phyloP scores from a whole-genome alignment of 768 basidiomycete species.

The Trametes sanguinea region DNA sequence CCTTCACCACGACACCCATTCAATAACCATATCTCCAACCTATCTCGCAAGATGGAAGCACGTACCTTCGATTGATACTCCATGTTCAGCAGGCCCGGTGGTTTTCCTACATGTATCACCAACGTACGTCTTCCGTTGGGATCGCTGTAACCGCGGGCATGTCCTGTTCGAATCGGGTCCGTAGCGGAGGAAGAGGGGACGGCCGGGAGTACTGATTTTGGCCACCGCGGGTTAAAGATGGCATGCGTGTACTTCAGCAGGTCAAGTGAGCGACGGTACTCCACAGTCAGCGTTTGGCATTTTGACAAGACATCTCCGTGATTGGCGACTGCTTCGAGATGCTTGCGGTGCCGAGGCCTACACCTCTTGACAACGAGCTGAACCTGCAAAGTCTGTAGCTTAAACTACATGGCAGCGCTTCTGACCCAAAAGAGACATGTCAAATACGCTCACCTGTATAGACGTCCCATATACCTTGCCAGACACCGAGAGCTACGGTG shows the following conservation, averaged over 20 bases:
- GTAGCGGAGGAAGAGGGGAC: background rate
- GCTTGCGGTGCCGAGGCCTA: background rate
- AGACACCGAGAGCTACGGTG: no score
- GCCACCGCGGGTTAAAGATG: no score
- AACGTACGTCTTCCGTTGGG: background rate
- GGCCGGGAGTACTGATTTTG: background rate
- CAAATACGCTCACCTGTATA: background rate
- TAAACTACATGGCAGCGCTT: background rate
- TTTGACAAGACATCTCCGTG: conserved; percentile 3
- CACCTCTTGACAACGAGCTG: background rate
- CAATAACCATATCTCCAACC: background rate
- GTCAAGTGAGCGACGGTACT: background rate
- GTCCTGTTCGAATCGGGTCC: background rate
- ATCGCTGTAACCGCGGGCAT: background rate
- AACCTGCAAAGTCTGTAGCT: background rate
- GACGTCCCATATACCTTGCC: no score
- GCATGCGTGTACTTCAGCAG: background rate
- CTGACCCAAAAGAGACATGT: background rate
- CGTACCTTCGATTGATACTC: background rate
- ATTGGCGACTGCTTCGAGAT: background rate
- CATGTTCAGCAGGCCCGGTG: background rate
- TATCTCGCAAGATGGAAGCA: background rate
- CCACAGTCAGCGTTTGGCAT: background rate
- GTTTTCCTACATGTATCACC: background rate
- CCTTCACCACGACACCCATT: background rate